Evolutionary conservation across 371 early-diverging fungal species (phyloP), one percentile per base, ranked within the genome.

Genomic region (Mortierella sp.): DNA sequence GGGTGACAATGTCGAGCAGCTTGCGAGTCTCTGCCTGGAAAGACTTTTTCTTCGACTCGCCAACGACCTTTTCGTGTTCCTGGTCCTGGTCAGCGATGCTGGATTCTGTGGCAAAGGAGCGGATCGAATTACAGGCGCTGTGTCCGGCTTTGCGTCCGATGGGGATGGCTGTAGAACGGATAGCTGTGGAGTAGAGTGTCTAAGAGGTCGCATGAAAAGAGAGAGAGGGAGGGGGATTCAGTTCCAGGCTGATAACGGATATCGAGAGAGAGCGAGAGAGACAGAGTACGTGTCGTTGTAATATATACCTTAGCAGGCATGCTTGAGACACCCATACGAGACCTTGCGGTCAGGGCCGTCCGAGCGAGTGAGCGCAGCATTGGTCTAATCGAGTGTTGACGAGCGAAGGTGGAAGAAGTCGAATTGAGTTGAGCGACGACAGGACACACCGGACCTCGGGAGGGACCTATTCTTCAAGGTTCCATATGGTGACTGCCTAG

Each of bases 21-120:
- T 90, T 87, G 51, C 92, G 91, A 8, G 94, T 94, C 66, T 95
- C 94, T 6, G 94, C 93, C 65, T 93, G 90, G 80, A 94, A 95
- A 23, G 65, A 51, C 47, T 80, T 68, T 41, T 71, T 71, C 55
- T 72, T 79, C 37, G 69, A 44, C 47, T 79, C 79, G 0, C 72
- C 72, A 47, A 75, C 28, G 32, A 75, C 46, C 51, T 57, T 68
- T 53, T 75, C 76, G 32, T 73, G 52, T 14, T 68, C 30, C 27
- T 65, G 56, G 17, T 58, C 51, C 39, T 60, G 61, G 39, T 58
- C 63, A 12, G 60, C 43, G 15, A 64, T 32, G 27, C 52, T 39
- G 19, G 75, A 48, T 30, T 73, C 75, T 12, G 64, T 63, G 12
- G 61, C 43, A 32, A 68, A 75, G 34, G 64, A 59, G 15, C 76